Percentiles rank a stretch among this genome's conserved stretches.
phyloP scores from a whole-genome alignment of 805 yeast species.

The Tanozyma kutaoensis region DNA sequence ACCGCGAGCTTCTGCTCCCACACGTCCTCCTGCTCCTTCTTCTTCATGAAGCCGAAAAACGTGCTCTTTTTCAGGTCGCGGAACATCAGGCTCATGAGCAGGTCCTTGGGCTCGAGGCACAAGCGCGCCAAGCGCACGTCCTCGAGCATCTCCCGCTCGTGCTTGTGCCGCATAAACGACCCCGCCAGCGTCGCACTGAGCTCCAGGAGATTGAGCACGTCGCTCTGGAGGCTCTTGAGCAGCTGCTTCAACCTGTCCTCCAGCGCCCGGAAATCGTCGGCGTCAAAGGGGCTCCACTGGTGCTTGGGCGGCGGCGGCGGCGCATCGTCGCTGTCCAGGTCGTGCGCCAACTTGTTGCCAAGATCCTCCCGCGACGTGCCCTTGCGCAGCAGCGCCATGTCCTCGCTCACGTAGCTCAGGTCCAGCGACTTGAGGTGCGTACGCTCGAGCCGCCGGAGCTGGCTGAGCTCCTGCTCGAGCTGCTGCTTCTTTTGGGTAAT shows the following conservation, averaged over 20 bases:
- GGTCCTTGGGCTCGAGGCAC: slow-evolving; percentile 7
- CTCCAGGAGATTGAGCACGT: slow-evolving; percentile 42
- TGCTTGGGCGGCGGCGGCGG: slow-evolving; percentile 10
- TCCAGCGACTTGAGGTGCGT: slow-evolving; percentile 4
- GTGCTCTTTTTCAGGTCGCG: slow-evolving; percentile 26
- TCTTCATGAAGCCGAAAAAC: slow-evolving; percentile 33
- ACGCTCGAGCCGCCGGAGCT: slow-evolving; percentile 17
- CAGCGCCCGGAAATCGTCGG: slow-evolving; percentile 22
- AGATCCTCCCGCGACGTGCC: slow-evolving; percentile 18
- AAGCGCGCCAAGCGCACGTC: too few relatives aligned
- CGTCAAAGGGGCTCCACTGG: slow-evolving; percentile 23
- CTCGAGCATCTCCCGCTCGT: slow-evolving; percentile 20
- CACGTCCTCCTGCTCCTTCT: slow-evolving; percentile 17
- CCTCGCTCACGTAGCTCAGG: slow-evolving; percentile 21
- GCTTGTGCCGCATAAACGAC: slow-evolving; percentile 63
- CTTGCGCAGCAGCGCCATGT: slow-evolving; percentile 15
- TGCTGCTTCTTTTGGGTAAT: slow-evolving; percentile 21
- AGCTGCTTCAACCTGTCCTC: slow-evolving; percentile 21
- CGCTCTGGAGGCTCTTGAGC: slow-evolving; percentile 30
- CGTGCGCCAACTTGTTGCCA: slow-evolving; percentile 10
- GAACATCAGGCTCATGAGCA: slow-evolving; percentile 23
- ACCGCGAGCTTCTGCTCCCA: slow-evolving; percentile 31
- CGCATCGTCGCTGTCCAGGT: slow-evolving; percentile 5
- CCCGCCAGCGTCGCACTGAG: slow-evolving; percentile 87
- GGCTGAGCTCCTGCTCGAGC: slow-evolving; percentile 24